phyloP scores from a whole-genome alignment of 306 rosid genomes.

The Sesbania bispinosa region DNA sequence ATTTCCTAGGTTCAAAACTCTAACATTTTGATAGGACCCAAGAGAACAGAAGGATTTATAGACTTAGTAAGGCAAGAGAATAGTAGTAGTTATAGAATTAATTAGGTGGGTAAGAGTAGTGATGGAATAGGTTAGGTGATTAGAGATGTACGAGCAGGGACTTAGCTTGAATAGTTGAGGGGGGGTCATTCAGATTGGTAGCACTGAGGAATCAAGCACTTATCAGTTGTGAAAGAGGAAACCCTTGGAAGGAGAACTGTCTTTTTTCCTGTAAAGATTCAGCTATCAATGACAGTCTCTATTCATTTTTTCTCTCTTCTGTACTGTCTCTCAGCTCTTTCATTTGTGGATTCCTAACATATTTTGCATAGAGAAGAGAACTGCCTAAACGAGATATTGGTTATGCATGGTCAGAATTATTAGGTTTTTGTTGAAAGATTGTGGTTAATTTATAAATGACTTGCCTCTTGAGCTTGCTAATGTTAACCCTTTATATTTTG shows the following conservation, averaged over 20 bases:
- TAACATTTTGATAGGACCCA: not conserved
- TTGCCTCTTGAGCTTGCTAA: too few species aligned
- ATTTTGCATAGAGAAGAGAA: not conserved
- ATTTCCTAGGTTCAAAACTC: conserved; percentile 11
- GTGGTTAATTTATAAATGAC: too few species aligned
- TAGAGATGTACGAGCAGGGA: not conserved
- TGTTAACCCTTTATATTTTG: too few species aligned
- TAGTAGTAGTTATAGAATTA: not conserved
- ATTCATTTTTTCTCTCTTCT: not conserved
- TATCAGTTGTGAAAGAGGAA: not conserved
- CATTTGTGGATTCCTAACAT: not conserved
- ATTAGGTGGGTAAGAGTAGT: not conserved
- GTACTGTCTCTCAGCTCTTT: not conserved
- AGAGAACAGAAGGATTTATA: not conserved
- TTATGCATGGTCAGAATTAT: not conserved
- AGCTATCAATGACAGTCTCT: not conserved
- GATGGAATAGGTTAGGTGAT: not conserved
- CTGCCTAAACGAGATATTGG: not conserved
- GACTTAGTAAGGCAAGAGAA: not conserved
- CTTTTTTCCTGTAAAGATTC: not conserved
- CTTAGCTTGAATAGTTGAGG: not conserved
- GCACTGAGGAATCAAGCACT: not conserved
- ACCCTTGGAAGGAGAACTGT: not conserved
- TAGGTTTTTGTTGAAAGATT: not conserved
- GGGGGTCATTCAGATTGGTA: not conserved